Conservation (phyloP, 2,329 filamentous ascomycete species). For the Cladosporium oxysporum region DNA sequence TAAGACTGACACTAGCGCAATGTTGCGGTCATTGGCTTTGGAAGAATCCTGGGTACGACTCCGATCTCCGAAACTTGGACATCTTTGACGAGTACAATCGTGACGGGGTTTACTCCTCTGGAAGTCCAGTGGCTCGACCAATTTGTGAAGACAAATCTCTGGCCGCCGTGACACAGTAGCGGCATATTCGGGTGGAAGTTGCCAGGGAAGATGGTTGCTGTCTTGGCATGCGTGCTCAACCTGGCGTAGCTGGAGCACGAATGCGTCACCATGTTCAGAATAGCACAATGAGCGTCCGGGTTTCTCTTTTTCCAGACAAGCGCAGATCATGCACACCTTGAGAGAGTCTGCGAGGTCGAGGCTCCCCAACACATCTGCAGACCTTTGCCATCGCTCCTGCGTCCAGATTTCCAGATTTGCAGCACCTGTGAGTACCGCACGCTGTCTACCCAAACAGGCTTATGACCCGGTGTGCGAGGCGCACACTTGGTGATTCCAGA, state of each 20-base stretch:
- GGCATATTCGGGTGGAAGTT: slow-evolving; percentile 1
- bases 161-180: background rate
- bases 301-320: background rate
- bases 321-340: background rate
- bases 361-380: background rate
- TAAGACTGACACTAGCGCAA: slow-evolving; percentile 8
- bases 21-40: background rate
- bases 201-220: background rate
- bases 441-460: background rate
- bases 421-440: background rate
- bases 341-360: background rate
- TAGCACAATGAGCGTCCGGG: background rate
- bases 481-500: background rate
- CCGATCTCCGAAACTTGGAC: slow-evolving; percentile 2
- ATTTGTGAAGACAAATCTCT: background rate
- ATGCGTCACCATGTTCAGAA: background rate
- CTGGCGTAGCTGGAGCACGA: background rate
- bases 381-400: background rate
- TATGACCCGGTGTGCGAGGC: background rate
- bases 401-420: background rate
- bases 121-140: background rate
- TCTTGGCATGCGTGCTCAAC: slow-evolving; percentile 2
- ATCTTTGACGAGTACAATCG: slow-evolving; percentile 9
- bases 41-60: background rate
- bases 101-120: slow-evolving; percentile 12